Evolutionary conservation across 495 filamentous ascomycete genomes (phyloP), one percentile per base, ranked within the genome.

Genomic region (Penicillium dipodomyicola): DNA sequence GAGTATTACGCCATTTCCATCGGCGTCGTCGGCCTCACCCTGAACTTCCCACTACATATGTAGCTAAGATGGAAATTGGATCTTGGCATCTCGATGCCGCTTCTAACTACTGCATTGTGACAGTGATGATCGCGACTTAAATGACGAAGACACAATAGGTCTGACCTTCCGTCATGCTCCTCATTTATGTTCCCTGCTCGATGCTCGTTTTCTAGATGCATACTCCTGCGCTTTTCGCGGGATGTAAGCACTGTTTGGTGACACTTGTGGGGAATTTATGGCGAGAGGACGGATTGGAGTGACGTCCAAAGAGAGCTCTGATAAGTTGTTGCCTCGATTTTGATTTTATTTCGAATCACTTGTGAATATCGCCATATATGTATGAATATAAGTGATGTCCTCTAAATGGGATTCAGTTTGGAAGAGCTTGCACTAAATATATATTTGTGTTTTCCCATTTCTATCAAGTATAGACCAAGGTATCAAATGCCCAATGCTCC

Each of bases 251-350:
- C 67, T 58, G 60, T 50, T 37, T 20, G 17, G 14, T 19, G 20
- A 23, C 25, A 42, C 19, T 43, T 49, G 45, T 20, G 14, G 25
- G 40, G 43, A 32, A 48, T 30, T 49, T 43, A 43, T n/a, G 42
- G 32, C 49, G 45, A 48, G 50, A 56, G 45, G 30, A 53, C 32
- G 59, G 60, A 44, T 59, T 62, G 60, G 58, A 5, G 66, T 75
- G 75, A 77, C 49, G 68, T 60, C 63, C 72, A 77, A 78, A 78
- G 75, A 78, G 75, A 78, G 75, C 75, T 74, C 75, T 77, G 75
- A 78, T 75, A 65, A 71, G 65, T 29, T 19, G n/a, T 43, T 19
- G 6, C n/a, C n/a, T 9, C 12, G 10, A 47, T 47, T n/a, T 43
- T 12, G 20, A 10, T 33, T 33, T 33, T 25, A 17, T 20, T n/a